Base-by-base conservation (phyloP, 257 asterid genomes). In the Schizonepeta tenuifolia region DNA sequence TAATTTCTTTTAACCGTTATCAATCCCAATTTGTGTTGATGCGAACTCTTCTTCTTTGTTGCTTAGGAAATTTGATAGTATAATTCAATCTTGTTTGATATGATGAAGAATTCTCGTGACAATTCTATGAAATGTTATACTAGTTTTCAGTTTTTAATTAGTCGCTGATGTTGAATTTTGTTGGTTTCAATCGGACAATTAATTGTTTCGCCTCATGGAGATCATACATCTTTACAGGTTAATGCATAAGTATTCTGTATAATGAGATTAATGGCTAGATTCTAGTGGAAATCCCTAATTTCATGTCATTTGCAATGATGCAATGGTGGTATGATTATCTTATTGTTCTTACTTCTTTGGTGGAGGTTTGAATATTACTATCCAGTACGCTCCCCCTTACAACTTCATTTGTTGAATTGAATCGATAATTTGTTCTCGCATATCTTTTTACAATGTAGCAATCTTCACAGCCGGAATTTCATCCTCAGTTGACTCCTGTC, bases 71-170 rank as follows among this genome's bases (percentile, higher is more conserved):
- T n/a, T n/a, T n/a, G n/a, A n/a, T n/a, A n/a, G n/a, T n/a, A n/a
- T n/a, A n/a, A 70, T 47, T 58, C 66, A 67, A 24, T 59, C n/a
- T 40, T 22, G 67, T 65, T 67, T 22, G 62, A 67, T 66, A 44
- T 31, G 61, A 51, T 51, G 15, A 22, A 31, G 21, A 53, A n/a
- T 6, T 56, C 40, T 44, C 12, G 15, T 55, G 33, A 14, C 6
- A 13, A 74, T 28, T 18, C 44, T 36, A 41, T 61, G 8, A 22
- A 66, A 12, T 46, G 7, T 21, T 22, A n/a, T 55, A 57, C 33
- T 28, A 44, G 9, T 50, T 44, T 64, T 65, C 17, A 53, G 40
- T 57, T 31, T 17, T 38, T 6, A 35, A n/a, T 9, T 1, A 22
- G 44, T 7, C 5, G 61, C 51, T 35, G 36, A 61, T 36, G 54